A percentile compares a stretch with the other conserved stretches of the same genome.
Conservation (phyloP, 805 yeast genomes). For the Starmera dryadoides region DNA sequence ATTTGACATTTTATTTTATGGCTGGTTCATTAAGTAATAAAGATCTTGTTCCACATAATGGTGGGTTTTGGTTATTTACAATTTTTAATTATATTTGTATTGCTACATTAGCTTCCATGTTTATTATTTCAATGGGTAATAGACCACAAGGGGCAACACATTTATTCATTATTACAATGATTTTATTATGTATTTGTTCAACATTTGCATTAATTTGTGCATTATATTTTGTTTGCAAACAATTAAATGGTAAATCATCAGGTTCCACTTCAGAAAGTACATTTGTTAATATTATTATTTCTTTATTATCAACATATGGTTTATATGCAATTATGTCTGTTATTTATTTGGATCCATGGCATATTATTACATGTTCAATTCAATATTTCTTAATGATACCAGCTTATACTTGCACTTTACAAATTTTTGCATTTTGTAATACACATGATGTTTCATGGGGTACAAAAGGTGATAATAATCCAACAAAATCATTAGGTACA, state of each 20-base stretch:
- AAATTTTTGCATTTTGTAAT: constrained; percentile 94
- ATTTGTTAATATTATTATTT: constrained; percentile 72
- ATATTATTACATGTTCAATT: constrained; percentile 73
- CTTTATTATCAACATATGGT: constrained; percentile 88
- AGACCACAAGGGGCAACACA: constrained; percentile 94
- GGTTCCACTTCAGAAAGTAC: constrained; percentile 29
- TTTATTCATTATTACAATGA: constrained; percentile 66
- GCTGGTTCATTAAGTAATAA: constrained; percentile 71
- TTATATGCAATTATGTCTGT: constrained; percentile 76
- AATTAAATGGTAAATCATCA: constrained; percentile 31
- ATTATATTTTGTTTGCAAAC: constrained; percentile 61
- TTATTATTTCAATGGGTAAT: constrained; percentile 92
- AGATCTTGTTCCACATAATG: constrained; percentile 46
- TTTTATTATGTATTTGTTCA: constrained; percentile 71
- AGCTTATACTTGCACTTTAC: constrained; percentile 84
- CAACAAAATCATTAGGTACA: constrained; percentile 60
- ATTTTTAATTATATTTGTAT: constrained; percentile 80
- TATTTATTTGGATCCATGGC: constrained; percentile 94
- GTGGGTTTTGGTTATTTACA: constrained; percentile 81
- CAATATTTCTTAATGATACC: constrained; percentile 91
- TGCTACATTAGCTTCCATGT: constrained; percentile 78
- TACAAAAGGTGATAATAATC: constrained; percentile 88
- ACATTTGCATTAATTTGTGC: constrained; percentile 79
- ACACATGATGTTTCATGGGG: constrained; percentile 99
- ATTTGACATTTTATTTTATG: constrained; percentile 84